Evolutionary conservation across 768 basidiomycete species (phyloP).

Genomic region (Paxillus ammoniavirescens): DNA sequence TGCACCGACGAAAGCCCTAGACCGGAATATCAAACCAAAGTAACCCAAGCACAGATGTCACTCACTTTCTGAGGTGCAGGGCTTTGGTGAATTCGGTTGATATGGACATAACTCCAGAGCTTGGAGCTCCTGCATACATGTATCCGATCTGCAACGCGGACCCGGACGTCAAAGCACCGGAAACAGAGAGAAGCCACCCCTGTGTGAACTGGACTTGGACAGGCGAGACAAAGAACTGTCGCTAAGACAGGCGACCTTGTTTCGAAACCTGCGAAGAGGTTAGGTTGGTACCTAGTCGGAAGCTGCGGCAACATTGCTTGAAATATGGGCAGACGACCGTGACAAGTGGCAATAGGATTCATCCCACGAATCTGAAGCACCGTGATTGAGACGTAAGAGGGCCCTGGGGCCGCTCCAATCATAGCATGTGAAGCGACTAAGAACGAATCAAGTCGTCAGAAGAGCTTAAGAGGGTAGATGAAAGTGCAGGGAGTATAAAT

Average conservation of each 20-base stretch:
- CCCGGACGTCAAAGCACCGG: not conserved
- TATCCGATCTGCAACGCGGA: not conserved
- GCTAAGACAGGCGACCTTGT: not conserved
- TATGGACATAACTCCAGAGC: not conserved
- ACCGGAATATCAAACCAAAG: not conserved
- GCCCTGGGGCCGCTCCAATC: not conserved
- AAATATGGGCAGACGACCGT: not conserved
- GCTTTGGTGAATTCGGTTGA: not conserved
- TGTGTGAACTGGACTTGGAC: not conserved
- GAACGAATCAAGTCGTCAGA: not conserved
- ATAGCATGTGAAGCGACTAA: not conserved
- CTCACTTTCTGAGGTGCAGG: not conserved
- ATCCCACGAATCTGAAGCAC: not conserved
- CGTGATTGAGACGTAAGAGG: not conserved
- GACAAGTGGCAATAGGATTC: not conserved
- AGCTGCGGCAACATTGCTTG: not conserved
- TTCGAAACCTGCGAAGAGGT: not conserved
- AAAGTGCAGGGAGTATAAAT: not conserved
- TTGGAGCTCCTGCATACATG: not conserved
- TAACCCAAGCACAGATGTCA: not conserved
- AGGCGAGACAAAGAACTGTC: not conserved
- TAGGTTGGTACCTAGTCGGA: not conserved
- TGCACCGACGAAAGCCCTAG: conserved; percentile 4
- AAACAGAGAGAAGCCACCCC: not conserved
- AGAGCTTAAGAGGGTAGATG: not conserved